phyloP scores from a whole-genome alignment of 345 rosid genomes.

The Citropsis articulata region DNA sequence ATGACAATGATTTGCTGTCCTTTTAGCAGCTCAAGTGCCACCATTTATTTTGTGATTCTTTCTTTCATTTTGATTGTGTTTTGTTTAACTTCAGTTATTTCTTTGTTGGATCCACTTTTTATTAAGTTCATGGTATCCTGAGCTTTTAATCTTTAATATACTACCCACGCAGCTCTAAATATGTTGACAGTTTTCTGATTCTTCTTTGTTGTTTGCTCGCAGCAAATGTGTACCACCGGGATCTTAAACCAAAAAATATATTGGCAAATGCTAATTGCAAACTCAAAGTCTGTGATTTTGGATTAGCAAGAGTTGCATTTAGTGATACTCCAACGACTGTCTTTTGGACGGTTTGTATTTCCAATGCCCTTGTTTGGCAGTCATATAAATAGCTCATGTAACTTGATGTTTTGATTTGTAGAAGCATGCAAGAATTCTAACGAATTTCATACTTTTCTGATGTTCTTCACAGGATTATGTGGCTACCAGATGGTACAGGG shows the following conservation, averaged over 20 bases:
- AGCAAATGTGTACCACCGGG: slow-evolving; percentile 97
- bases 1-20: neutral
- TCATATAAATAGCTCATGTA: neutral
- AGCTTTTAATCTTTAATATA: neutral
- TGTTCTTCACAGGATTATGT: slow-evolving; percentile 72
- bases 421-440: slow-evolving; percentile 5
- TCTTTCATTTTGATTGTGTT: neutral
- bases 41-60: neutral
- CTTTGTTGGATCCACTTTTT: neutral
- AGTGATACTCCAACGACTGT: slow-evolving; percentile 84
- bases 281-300: slow-evolving; percentile 94
- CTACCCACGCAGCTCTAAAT: neutral
- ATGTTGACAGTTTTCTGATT: slow-evolving; percentile 23
- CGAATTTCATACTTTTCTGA: slow-evolving; percentile 10
- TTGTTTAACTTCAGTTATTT: neutral
- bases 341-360: slow-evolving; percentile 81
- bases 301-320: slow-evolving; percentile 91
- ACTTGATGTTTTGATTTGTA: neutral
- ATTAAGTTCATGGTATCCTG: neutral
- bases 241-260: slow-evolving; percentile 97
- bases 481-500: slow-evolving; percentile 99
- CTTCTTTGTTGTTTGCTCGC: slow-evolving; percentile 25
- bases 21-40: neutral
- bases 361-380: neutral
- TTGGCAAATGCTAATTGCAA: slow-evolving; percentile 98